Base-by-base conservation (phyloP, 257 asterid species). In the Lithospermum erythrorhizon region DNA sequence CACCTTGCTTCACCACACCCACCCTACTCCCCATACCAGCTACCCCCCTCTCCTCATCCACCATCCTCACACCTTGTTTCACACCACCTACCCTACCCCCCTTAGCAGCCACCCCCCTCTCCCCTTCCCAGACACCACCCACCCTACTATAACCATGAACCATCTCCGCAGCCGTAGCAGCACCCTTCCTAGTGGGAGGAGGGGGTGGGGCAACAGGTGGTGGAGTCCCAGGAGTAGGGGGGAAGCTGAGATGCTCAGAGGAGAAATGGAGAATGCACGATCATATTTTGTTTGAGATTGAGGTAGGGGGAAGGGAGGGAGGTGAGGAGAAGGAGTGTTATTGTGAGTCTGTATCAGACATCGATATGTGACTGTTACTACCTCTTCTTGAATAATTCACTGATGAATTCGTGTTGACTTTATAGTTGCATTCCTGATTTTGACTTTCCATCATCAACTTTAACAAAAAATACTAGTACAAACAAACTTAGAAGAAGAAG, bases 311-410 rank as follows among this genome's bases (percentile, higher is more conserved):
- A 83, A 87, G 22, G 32, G 45, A 13, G 45, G 45, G 45, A 35
- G 45, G 45, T 4, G 97, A 85, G 77, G 87, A 94, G 68, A 79
- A 90, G 0, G 90, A 74, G 14, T 90, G 61, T 66, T 76, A 94
- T 52, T 79, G 79, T 54, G 97, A 90, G 63, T 91, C 98, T 30
- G 93, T 79, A 65, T 88, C 96, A 11, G 96, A 91, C 85, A 91
- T 82, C 57, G 95, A 81, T 72, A 74, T 51, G 68, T 86, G 87
- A 62, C 93, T 74, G 66, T 67, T 75, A 79, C 90, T 78, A 75
- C 54, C 77, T 65, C 67, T 76, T 3, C 72, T 73, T 60, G 56
- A 70, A 18, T 55, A 66, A 56, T 62, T 58, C 32, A 61, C 14
- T 1, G 7, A 14, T 35, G 47, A 35, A 14, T 14, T 41, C 0